Evolutionary conservation across 78 protist species (phyloP).

Genomic region (Andalucia godoyi): DNA sequence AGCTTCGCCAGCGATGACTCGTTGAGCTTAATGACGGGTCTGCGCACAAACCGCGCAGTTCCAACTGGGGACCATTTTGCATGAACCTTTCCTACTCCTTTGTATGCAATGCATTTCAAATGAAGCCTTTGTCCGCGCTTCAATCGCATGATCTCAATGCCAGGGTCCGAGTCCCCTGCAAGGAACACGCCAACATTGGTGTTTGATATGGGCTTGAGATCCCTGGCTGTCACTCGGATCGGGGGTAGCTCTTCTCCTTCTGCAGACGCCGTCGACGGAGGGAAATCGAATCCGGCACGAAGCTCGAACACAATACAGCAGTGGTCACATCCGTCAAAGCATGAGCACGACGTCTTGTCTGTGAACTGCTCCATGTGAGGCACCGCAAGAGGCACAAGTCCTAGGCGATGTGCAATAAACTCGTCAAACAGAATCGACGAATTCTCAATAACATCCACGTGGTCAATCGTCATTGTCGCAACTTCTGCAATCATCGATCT

Average conservation of each 20-base stretch:
- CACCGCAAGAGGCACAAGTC: slow-evolving; percentile 79
- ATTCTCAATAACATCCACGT: slow-evolving; percentile 56
- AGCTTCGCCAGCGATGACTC: no score
- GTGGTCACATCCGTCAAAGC: no score
- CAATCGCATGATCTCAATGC: slow-evolving; percentile 55
- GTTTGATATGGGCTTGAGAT: no score
- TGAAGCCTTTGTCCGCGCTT: slow-evolving; percentile 45
- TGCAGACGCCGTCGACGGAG: no score
- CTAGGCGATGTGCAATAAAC: slow-evolving; percentile 81
- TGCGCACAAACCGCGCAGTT: slow-evolving; percentile 46
- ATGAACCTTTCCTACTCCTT: slow-evolving; percentile 84
- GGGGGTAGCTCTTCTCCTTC: no score
- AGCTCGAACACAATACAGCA: no score
- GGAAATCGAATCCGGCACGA: no score
- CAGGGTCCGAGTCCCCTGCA: no score
- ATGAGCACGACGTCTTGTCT: no score
- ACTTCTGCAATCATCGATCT: slow-evolving; percentile 80
- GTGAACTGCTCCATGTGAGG: no score
- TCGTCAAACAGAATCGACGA: slow-evolving; percentile 72
- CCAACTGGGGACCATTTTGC: slow-evolving; percentile 73
- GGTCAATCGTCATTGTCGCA: slow-evolving; percentile 76
- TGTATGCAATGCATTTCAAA: slow-evolving; percentile 8
- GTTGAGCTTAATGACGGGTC: slow-evolving; percentile 54
- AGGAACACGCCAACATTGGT: no score
- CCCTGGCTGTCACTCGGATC: no score